A percentile compares a stretch with the other conserved stretches of the same genome.
These are phyloP conservation scores for Cyberlindnera veronae DNA, from an alignment of 805 yeast species.

Conservation along the genomic window DNA sequence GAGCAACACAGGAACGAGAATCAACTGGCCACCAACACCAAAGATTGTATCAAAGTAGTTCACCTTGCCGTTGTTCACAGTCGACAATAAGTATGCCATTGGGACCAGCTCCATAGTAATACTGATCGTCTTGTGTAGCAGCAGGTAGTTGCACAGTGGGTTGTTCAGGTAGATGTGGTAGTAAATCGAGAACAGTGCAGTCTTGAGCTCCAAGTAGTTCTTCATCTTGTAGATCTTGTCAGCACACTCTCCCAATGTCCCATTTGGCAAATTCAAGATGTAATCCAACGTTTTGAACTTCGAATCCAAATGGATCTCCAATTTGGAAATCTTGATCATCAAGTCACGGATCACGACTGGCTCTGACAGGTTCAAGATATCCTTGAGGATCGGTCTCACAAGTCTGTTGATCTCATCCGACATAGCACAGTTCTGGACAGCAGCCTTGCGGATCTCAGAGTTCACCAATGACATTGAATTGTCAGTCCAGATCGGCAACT, in stretches of 20 bases:
- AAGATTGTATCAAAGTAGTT: slow-evolving; percentile 26
- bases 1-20: slow-evolving; percentile 22
- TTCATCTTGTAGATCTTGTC: slow-evolving; percentile 27
- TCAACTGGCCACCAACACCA: slow-evolving; percentile 24
- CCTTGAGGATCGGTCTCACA: slow-evolving; percentile 33
- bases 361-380: slow-evolving; percentile 39
- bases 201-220: slow-evolving; percentile 27
- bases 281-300: slow-evolving; percentile 29
- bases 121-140: slow-evolving; percentile 16
- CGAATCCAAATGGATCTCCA: slow-evolving; percentile 35
- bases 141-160: slow-evolving; percentile 8
- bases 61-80: slow-evolving; percentile 23
- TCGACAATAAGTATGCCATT: slow-evolving; percentile 23
- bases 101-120: slow-evolving; percentile 25
- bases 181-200: slow-evolving; percentile 25
- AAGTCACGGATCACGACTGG: slow-evolving; percentile 38
- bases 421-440: slow-evolving; percentile 32
- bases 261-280: slow-evolving; percentile 27
- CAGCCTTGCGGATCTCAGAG: slow-evolving; percentile 38
- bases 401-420: slow-evolving; percentile 31
- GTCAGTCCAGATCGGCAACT: slow-evolving; percentile 39
- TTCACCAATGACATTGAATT: slow-evolving; percentile 35
- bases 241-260: slow-evolving; percentile 17
- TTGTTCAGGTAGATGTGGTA: slow-evolving; percentile 24
- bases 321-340: slow-evolving; percentile 30